phyloP scores from a whole-genome alignment of 805 yeast species.

The Starmerella tilneyi region DNA sequence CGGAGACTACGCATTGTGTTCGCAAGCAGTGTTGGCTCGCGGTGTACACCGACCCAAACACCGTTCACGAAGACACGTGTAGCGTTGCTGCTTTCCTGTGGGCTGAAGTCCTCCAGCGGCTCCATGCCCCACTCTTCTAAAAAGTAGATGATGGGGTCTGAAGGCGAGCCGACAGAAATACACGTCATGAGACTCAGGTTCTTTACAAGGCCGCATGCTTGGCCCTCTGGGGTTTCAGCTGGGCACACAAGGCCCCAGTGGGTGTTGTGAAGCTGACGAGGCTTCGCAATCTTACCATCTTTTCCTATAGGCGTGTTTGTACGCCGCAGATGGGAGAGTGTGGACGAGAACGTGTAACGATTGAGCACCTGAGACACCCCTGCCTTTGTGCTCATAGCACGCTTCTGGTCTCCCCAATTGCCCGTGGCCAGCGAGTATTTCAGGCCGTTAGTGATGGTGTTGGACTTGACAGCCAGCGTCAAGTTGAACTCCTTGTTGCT shows the following conservation, averaged over 20 bases:
- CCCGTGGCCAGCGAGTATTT: constrained; percentile 98
- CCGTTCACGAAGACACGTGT: constrained; percentile 95
- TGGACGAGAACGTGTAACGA: constrained; percentile 97
- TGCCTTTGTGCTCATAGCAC: constrained; percentile 96
- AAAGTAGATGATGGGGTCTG: constrained; percentile 84
- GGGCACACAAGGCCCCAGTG: constrained; percentile 99
- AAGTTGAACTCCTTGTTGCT: constrained; percentile 93
- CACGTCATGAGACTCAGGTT: constrained; percentile 93
- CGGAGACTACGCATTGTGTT: constrained; percentile 84
- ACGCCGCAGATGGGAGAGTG: constrained; percentile 95
- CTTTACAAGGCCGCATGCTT: constrained; percentile 98
- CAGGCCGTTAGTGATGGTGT: constrained; percentile 93
- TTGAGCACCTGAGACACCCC: constrained; percentile 98
- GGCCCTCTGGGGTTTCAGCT: constrained; percentile 99
- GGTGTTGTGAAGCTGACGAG: constrained; percentile 97
- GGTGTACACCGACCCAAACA: constrained; percentile 98
- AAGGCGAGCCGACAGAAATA: constrained; percentile 95
- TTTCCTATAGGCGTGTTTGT: constrained; percentile 98
- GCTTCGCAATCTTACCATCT: constrained; percentile 97
- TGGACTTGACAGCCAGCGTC: constrained; percentile 92
- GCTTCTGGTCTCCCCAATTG: constrained; percentile 99
- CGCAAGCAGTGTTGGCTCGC: constrained; percentile 87
- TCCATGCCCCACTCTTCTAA: constrained; percentile 99
- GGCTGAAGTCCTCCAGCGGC: constrained; percentile 90
- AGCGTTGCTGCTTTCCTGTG: constrained; percentile 80